Evolutionary conservation across 306 rosid genomes (phyloP).

Genomic region (Parietaria judaica): DNA sequence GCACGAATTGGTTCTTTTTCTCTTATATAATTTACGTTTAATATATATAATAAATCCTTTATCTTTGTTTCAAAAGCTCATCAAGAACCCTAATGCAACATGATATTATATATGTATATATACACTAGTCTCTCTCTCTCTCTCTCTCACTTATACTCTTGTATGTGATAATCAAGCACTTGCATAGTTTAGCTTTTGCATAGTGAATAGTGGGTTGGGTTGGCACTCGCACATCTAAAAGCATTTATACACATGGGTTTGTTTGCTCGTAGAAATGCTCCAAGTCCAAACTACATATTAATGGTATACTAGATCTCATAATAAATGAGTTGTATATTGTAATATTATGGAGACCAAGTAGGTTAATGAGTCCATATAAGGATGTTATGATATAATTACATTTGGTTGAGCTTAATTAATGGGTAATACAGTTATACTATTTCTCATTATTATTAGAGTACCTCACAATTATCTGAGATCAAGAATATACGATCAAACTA

Average conservation of each 20-base stretch:
- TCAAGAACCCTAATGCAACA: constrained; percentile 12
- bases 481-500: too few relatives aligned
- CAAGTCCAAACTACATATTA: too few relatives aligned
- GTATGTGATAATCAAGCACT: not conserved
- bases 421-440: too few relatives aligned
- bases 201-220: not conserved
- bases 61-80: constrained; percentile 25
- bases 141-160: not conserved
- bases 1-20: constrained; percentile 36
- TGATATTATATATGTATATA: not conserved
- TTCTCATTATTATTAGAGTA: too few relatives aligned
- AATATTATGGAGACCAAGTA: too few relatives aligned
- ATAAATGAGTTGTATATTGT: not conserved
- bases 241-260: not conserved
- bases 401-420: too few relatives aligned
- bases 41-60: constrained; percentile 6
- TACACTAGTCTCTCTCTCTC: not conserved
- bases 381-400: too few relatives aligned
- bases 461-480: too few relatives aligned
- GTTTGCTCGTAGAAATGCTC: not conserved
- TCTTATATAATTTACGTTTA: not conserved
- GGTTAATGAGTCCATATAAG: too few relatives aligned
- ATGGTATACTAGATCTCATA: too few relatives aligned
- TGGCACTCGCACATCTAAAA: not conserved
- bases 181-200: not conserved